Percentiles rank a stretch among this genome's conserved stretches.
phyloP scores from a whole-genome alignment of 2,329 filamentous ascomycete species.

The Sarocladium kiliense region DNA sequence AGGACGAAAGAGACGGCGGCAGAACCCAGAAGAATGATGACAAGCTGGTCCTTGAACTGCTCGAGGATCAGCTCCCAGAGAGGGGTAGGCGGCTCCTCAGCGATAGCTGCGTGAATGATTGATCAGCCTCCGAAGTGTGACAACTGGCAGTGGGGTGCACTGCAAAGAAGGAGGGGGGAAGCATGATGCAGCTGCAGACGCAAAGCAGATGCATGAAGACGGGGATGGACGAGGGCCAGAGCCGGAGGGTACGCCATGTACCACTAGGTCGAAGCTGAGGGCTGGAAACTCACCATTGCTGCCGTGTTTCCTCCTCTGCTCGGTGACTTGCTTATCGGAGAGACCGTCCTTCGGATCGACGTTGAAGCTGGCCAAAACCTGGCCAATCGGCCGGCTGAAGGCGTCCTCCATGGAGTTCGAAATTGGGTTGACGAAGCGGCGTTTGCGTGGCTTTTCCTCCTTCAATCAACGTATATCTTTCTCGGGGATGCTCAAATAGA shows the following conservation, averaged over 20 bases:
- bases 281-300: slow-evolving; percentile 54
- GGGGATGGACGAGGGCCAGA: background rate
- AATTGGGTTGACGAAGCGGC: slow-evolving; percentile 10
- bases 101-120: slow-evolving; percentile 39
- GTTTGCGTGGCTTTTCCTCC: slow-evolving; percentile 9
- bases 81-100: slow-evolving; percentile 91
- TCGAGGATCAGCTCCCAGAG: slow-evolving; percentile 95
- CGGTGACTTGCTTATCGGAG: slow-evolving; percentile 51
- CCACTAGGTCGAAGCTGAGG: background rate
- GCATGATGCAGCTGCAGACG: slow-evolving; percentile 2
- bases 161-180: background rate
- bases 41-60: slow-evolving; percentile 98
- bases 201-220: slow-evolving; percentile 1
- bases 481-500: background rate
- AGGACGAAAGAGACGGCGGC: slow-evolving; percentile 90
- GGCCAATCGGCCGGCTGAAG: slow-evolving; percentile 50
- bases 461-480: background rate
- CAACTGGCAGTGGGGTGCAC: slow-evolving; percentile 6
- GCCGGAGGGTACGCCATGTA: no score
- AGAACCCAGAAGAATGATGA: slow-evolving; percentile 88
- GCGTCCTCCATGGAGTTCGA: slow-evolving; percentile 54
- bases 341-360: slow-evolving; percentile 53
- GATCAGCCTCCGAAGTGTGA: slow-evolving; percentile 7
- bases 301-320: slow-evolving; percentile 54
- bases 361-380: slow-evolving; percentile 54